Percentiles rank a stretch among this genome's conserved stretches.
Conservation (phyloP, 257 asterid genomes). For the Nicotiana benthamiana region DNA sequence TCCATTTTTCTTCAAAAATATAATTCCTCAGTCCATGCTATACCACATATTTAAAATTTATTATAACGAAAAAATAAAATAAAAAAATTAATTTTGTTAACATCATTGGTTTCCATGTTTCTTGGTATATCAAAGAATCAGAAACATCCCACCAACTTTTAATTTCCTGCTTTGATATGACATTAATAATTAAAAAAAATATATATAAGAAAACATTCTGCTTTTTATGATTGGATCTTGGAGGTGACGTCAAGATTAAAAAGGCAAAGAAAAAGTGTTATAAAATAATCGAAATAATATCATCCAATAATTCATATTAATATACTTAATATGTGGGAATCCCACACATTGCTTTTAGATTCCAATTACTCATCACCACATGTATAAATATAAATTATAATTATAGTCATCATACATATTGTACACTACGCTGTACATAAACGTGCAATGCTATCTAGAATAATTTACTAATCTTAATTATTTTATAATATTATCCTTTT, state of each 20-base stretch:
- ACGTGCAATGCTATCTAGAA: slow-evolving; percentile 4
- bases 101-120: neutral
- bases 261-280: neutral
- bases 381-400: neutral
- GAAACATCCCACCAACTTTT: neutral
- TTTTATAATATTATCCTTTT: neutral
- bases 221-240: neutral
- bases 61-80: neutral
- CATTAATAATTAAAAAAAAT: neutral
- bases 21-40: neutral
- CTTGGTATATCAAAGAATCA: neutral
- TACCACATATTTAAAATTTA: neutral
- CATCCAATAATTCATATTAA: neutral
- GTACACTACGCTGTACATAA: neutral
- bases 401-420: neutral
- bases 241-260: neutral
- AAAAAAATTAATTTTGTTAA: neutral
- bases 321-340: neutral
- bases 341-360: neutral
- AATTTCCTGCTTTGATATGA: neutral
- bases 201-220: neutral
- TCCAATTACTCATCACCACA: neutral
- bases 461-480: neutral
- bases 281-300: neutral
- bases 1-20: neutral